Percentiles rank a stretch among this genome's conserved stretches.
phyloP scores from a whole-genome alignment of 345 rosid genomes.

The Salix arbutifolia region DNA sequence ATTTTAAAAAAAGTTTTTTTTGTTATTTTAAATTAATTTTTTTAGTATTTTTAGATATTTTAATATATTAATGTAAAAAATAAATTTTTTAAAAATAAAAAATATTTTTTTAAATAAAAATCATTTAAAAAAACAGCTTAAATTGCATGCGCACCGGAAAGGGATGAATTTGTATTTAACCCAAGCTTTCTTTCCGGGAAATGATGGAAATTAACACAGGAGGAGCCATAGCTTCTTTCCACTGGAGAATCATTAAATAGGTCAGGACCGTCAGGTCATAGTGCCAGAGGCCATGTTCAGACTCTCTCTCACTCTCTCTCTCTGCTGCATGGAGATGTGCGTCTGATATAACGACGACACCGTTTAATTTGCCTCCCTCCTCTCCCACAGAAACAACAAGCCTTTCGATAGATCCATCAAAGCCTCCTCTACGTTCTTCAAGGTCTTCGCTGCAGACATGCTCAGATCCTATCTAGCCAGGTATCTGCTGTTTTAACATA shows the following conservation, averaged over 20 bases:
- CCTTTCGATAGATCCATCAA: not conserved
- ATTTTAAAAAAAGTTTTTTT: too few relatives aligned
- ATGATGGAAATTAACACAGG: not conserved
- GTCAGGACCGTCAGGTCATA: constrained; percentile 26
- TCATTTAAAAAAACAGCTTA: too few relatives aligned
- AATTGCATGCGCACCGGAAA: too few relatives aligned
- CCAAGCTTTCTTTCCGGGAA: not conserved
- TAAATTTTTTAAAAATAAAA: too few relatives aligned
- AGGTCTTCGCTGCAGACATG: not conserved
- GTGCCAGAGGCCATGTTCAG: not conserved
- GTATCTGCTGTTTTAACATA: not conserved
- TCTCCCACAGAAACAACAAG: not conserved
- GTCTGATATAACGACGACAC: constrained; percentile 2
- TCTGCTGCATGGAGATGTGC: constrained; percentile 24
- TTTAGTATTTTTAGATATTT: too few relatives aligned
- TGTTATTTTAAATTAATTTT: too few relatives aligned
- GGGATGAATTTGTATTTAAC: not conserved
- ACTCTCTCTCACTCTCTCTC: not conserved
- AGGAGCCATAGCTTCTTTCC: not conserved
- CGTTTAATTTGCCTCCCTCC: not conserved
- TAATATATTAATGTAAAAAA: too few relatives aligned
- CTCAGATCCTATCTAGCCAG: not conserved
- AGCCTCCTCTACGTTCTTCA: not conserved
- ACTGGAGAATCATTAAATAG: constrained; percentile 22
- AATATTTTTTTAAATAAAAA: too few relatives aligned